Percentiles rank a stretch among this genome's conserved stretches.
These are phyloP conservation scores for Venturiaceae sp. DNA, from an alignment of 2,329 filamentous ascomycete genomes.

Conservation along the genomic window DNA sequence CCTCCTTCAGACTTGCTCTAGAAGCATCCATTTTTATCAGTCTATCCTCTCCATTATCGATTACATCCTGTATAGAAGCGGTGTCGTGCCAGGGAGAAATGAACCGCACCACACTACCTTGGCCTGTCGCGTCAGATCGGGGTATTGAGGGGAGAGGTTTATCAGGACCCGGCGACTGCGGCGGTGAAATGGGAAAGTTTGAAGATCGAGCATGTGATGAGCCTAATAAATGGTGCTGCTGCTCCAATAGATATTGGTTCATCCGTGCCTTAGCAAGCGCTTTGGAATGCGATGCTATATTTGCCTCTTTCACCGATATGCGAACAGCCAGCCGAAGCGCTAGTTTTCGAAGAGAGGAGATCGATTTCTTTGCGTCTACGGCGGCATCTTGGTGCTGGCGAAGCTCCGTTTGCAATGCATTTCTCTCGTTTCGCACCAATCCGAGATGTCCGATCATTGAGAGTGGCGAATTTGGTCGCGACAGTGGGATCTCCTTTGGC, in stretches of 20 bases:
- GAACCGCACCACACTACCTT: neutral
- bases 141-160: neutral
- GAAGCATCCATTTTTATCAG: constrained; percentile 1
- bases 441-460: neutral
- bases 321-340: constrained; percentile 4
- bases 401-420: neutral
- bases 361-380: neutral
- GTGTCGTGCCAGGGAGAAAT: neutral
- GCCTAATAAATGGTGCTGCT: neutral
- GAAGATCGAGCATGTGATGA: neutral
- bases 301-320: constrained; percentile 3
- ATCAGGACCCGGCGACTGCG: neutral
- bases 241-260: neutral
- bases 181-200: neutral
- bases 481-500: neutral
- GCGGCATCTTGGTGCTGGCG: neutral
- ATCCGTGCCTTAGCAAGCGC: constrained; percentile 1
- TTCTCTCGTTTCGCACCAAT: neutral
- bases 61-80: neutral
- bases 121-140: neutral
- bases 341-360: constrained; percentile 2
- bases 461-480: neutral
- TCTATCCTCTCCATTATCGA: neutral
- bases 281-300: neutral
- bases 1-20: neutral